Percentiles rank a stretch among this genome's conserved stretches.
Evolutionary conservation across 495 filamentous ascomycete species (phyloP).

Genomic region (Aspergillus hancockii): DNA sequence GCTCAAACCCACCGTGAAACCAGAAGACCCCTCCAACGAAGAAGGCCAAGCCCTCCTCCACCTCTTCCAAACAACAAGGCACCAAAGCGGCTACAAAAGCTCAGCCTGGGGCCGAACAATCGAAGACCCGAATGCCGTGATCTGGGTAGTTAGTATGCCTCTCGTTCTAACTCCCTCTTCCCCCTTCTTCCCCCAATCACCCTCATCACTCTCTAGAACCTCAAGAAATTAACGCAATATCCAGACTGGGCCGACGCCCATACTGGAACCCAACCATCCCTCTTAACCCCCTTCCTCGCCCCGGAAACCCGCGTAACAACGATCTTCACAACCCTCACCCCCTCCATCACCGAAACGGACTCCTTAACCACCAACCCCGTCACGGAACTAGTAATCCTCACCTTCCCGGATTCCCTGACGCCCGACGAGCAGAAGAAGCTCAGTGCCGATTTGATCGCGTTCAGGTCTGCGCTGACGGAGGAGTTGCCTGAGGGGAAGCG

Average conservation of each 20-base stretch:
- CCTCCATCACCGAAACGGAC: constrained; percentile 30
- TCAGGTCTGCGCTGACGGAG: constrained; percentile 36
- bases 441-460: constrained; percentile 29
- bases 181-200: too few relatives aligned
- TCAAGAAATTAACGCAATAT: too few relatives aligned
- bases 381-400: constrained; percentile 38
- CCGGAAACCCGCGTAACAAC: constrained; percentile 20
- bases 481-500: constrained; percentile 31
- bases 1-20: constrained; percentile 39
- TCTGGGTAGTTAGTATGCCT: constrained; percentile 44
- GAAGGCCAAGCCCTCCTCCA: constrained; percentile 33
- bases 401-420: constrained; percentile 32
- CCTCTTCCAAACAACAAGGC: constrained; percentile 29
- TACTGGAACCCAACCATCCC: constrained; percentile 19
- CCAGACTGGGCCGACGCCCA: constrained; percentile 44
- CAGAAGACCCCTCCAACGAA: constrained; percentile 38
- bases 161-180: too few relatives aligned
- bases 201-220: too few relatives aligned
- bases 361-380: constrained; percentile 40
- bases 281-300: constrained; percentile 31
- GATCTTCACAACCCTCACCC: constrained; percentile 37
- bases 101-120: constrained; percentile 43
- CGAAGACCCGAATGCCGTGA: constrained; percentile 37
- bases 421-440: constrained; percentile 25
- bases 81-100: constrained; percentile 38